Evolutionary conservation across 2,329 filamentous ascomycete genomes (phyloP), one percentile per base, ranked within the genome.

Genomic region (Aureobasidium sp.): DNA sequence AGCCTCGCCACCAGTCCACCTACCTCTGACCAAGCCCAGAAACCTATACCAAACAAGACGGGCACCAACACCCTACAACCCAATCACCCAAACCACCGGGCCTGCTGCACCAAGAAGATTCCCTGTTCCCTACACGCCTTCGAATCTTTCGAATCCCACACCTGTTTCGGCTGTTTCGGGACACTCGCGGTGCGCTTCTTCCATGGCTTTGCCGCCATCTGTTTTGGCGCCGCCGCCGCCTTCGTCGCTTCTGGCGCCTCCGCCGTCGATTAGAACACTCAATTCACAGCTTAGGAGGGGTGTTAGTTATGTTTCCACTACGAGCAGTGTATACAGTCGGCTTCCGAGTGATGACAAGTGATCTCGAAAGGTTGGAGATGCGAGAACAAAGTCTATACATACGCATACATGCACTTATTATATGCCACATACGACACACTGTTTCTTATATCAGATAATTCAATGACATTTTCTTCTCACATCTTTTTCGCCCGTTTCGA

Each of bases 261-360:
- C 55, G 12, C 41, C 55, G 11, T 31, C 55, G 11, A 17, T 48
- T n/a, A 47, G 55, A 37, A 42, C 14, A 9, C 55, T 58, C 15
- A 37, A 37, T 9, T 58, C 55, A 1, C 22, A 15, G 22, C 27
- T 42, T 7, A 29, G 29, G 12, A 44, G 55, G 9, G 55, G 55
- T 12, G 29, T 48, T 8, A 58, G 55, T 31, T 37, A 17, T 39
- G 55, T 42, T 37, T 58, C 55, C 20, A 37, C 17, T 4, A 45
- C 42, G 8, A 58, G 55, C 31, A 58, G 55, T 48, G n/a, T 58
- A 25, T 58, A 58, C 42, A 58, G 55, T 29, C 55, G 55, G 48
- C 27, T 25, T 25, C n/a, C 31, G 2, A n/a, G 8, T 11, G 53
- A 58, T 27, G 42, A 27, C 6, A 48, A 48, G 15, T 44, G 12